Conservation (phyloP, 352 stramenopile species). For the Globisporangium orthogonon region DNA sequence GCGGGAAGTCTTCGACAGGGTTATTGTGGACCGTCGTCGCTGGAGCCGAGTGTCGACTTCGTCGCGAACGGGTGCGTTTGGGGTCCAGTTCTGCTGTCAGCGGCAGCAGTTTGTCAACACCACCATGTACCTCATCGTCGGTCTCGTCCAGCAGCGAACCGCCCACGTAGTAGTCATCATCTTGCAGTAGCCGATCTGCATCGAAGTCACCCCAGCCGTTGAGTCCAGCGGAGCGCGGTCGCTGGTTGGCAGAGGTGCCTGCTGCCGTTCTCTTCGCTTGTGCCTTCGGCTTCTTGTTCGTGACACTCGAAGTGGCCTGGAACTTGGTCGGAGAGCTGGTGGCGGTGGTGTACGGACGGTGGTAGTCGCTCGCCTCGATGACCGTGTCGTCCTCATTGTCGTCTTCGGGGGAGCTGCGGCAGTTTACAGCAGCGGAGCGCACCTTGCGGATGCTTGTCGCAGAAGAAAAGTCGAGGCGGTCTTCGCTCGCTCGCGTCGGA, state of each 20-base stretch:
- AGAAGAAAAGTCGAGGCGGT: not conserved
- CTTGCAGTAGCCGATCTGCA: conserved; percentile 32
- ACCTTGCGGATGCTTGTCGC: conserved; percentile 3
- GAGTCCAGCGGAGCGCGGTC: conserved; percentile 9
- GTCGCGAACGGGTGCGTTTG: not conserved
- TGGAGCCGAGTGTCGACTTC: conserved; percentile 4
- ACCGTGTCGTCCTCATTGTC: not conserved
- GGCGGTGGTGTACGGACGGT: conserved; percentile 6
- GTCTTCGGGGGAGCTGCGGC: not conserved
- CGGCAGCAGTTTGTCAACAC: not conserved
- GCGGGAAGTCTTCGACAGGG: conserved; percentile 5
- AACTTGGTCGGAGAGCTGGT: conserved; percentile 6
- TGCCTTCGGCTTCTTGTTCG: conserved; percentile 5
- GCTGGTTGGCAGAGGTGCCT: not conserved
- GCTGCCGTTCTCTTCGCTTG: not conserved
- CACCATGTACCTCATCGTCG: conserved; percentile 3
- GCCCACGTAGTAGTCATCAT: conserved; percentile 5
- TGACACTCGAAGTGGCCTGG: not conserved
- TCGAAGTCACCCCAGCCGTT: conserved; percentile 59
- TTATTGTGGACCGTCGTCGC: conserved; percentile 5
- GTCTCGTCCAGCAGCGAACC: conserved; percentile 7
- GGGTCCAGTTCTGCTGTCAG: not conserved
- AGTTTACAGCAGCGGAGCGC: conserved; percentile 1
- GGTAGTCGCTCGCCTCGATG: not conserved
- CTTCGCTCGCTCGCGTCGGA: not conserved